A percentile compares a stretch with the other conserved stretches of the same genome.
These are phyloP conservation scores for Cryptococcus hybrid DNA, from an alignment of 1,284 basidiomycete genomes.

Conservation along the genomic window DNA sequence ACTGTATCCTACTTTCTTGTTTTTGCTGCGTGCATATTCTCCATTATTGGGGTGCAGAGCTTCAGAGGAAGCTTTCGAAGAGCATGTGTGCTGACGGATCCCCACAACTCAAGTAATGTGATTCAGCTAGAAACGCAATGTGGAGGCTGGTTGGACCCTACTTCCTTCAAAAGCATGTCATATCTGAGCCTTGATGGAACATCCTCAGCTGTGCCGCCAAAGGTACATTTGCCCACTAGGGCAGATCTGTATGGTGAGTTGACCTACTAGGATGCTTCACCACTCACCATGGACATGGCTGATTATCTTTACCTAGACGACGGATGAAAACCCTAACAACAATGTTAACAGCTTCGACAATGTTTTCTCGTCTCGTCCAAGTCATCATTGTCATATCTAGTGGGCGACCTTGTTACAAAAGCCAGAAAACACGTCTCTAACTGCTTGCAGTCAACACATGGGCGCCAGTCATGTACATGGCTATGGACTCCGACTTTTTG, in stretches of 20 bases:
- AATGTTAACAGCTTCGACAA: slow-evolving; percentile 86
- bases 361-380: slow-evolving; percentile 79
- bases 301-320: slow-evolving; percentile 53
- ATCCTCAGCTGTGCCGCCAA: slow-evolving; percentile 58
- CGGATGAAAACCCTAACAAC: slow-evolving; percentile 62
- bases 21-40: slow-evolving; percentile 87
- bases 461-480: slow-evolving; percentile 75
- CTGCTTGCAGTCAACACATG: slow-evolving; percentile 48
- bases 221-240: slow-evolving; percentile 74
- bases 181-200: slow-evolving; percentile 27
- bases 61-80: slow-evolving; percentile 81
- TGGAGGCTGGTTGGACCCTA: slow-evolving; percentile 71
- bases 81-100: slow-evolving; percentile 51
- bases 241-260: slow-evolving; percentile 67
- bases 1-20: slow-evolving; percentile 88
- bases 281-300: neutral
- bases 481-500: slow-evolving; percentile 91
- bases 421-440: neutral
- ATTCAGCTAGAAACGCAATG: slow-evolving; percentile 60
- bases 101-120: slow-evolving; percentile 38
- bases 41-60: slow-evolving; percentile 85
- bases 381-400: slow-evolving; percentile 82
- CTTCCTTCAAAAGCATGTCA: slow-evolving; percentile 50
- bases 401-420: slow-evolving; percentile 45
- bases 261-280: neutral